Evolutionary conservation across 495 filamentous ascomycete genomes (phyloP), one percentile per base, ranked within the genome.

Genomic region (Rostrohypoxylon terebratum): DNA sequence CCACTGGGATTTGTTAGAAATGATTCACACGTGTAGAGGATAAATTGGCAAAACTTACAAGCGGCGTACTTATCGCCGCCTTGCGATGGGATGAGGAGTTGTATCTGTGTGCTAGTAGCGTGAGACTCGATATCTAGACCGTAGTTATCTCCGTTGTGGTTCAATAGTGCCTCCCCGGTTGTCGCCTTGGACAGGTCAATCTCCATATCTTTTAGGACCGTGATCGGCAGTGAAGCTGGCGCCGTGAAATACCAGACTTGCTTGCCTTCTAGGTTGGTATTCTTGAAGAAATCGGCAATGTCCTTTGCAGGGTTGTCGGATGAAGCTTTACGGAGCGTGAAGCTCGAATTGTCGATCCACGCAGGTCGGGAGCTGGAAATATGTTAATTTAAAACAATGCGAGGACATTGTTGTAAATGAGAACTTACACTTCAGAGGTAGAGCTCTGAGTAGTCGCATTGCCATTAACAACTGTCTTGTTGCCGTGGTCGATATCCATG

Each of bases 211-310:
- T 83, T 80, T 47, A 85, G 68, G 11, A 86, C 81, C 20, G 83
- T 82, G 57, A 86, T 84, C 2, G 83, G 83, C 10, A 86, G 66
- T 14, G 82, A 83, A 11, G 82, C 82, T 1, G 84, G 84, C 10
- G 80, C 80, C 0, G 83, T 86, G 58, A 86, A 86, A 66, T 83
- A 85, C 84, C 83, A 86, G 25, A 86, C 75, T 62, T 86, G 82
- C 75, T 85, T 85, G 73, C 83, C 84, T 33, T 83, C 76, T 7
- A 80, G 42, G 59, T 83, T 82, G 44, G 83, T 76, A n/a, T 81
- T 79, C 57, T 66, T 80, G 62, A 85, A 82, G 40, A 80, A 77
- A 6, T 77, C 71, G 11, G 78, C 51, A 9, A 80, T 69, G 57
- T 79, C 76, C 51, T 78, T 73, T 23, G 61, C 76, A 1, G 75